These are phyloP conservation scores for Sabuloglossum arenarium DNA, from an alignment of 495 filamentous ascomycete species.

Conservation along the genomic window DNA sequence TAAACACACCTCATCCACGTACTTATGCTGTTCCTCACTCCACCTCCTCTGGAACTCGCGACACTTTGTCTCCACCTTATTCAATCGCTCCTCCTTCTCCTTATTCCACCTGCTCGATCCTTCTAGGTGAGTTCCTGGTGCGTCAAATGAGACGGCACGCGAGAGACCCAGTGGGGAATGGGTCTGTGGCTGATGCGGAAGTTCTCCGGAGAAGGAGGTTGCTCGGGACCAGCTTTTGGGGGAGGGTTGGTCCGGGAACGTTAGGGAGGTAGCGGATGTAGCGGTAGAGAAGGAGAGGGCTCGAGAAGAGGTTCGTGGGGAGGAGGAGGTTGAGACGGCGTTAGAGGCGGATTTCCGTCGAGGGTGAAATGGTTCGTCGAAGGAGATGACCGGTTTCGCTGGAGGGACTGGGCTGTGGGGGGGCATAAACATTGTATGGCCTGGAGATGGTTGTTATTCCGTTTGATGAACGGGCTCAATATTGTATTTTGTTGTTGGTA, in stretches of 20 bases:
- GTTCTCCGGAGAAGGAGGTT: neutral
- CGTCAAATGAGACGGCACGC: neutral
- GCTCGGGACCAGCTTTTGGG: neutral
- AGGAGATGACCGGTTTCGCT: neutral
- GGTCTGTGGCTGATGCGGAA: neutral
- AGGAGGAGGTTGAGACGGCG: neutral
- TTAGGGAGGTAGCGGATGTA: neutral
- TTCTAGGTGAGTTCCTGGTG: neutral
- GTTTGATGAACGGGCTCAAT: neutral
- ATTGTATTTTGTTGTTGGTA: neutral
- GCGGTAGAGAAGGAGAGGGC: neutral
- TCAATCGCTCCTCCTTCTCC: slow-evolving; percentile 5
- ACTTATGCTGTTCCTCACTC: slow-evolving; percentile 3
- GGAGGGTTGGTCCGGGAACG: neutral
- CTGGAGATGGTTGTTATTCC: neutral
- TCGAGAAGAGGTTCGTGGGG: neutral
- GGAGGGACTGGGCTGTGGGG: neutral
- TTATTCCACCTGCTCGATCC: slow-evolving; percentile 1
- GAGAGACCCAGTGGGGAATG: neutral
- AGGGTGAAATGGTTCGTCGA: neutral
- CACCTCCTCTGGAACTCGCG: slow-evolving; percentile 1
- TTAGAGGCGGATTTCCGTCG: neutral
- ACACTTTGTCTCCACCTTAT: neutral
- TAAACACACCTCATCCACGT: slow-evolving; percentile 2
- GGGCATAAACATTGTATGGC: neutral